phyloP scores from a whole-genome alignment of 306 rosid species.

The Cicer pinnatifidum region DNA sequence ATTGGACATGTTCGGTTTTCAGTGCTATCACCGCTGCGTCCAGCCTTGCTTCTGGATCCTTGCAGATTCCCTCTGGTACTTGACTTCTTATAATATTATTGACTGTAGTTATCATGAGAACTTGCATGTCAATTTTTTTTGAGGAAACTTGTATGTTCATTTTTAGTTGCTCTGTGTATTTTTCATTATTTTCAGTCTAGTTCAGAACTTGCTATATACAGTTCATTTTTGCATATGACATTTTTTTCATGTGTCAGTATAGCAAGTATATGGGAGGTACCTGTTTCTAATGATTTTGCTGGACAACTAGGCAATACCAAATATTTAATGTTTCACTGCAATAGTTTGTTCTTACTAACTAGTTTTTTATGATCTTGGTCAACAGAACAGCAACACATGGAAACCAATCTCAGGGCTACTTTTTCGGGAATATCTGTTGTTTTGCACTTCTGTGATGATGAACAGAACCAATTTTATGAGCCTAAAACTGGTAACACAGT shows the following conservation, averaged over 20 bases:
- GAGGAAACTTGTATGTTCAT: slow-evolving; percentile 25
- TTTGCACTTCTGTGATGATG: slow-evolving; percentile 69
- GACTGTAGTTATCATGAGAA: slow-evolving; percentile 14
- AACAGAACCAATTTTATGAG: slow-evolving; percentile 43
- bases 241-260: slow-evolving; percentile 25
- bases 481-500: slow-evolving; percentile 43
- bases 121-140: slow-evolving; percentile 9
- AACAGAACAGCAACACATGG: slow-evolving; percentile 86
- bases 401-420: slow-evolving; percentile 81
- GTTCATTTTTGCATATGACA: slow-evolving; percentile 27
- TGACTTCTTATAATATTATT: slow-evolving; percentile 38
- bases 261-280: slow-evolving; percentile 30
- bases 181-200: slow-evolving; percentile 19
- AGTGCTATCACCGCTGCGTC: slow-evolving; percentile 97
- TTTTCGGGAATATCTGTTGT: slow-evolving; percentile 80
- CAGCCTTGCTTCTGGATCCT: slow-evolving; percentile 93
- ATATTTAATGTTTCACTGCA: slow-evolving; percentile 30
- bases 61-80: slow-evolving; percentile 76
- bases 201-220: slow-evolving; percentile 12
- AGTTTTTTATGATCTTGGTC: slow-evolving; percentile 36
- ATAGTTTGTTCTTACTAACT: slow-evolving; percentile 34
- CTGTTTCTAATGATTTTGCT: slow-evolving; percentile 12
- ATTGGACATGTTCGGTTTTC: slow-evolving; percentile 90
- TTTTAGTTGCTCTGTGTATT: background rate
- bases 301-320: slow-evolving; percentile 23